Conservation (phyloP, 495 filamentous ascomycete genomes). For the Penicillium roqueforti region DNA sequence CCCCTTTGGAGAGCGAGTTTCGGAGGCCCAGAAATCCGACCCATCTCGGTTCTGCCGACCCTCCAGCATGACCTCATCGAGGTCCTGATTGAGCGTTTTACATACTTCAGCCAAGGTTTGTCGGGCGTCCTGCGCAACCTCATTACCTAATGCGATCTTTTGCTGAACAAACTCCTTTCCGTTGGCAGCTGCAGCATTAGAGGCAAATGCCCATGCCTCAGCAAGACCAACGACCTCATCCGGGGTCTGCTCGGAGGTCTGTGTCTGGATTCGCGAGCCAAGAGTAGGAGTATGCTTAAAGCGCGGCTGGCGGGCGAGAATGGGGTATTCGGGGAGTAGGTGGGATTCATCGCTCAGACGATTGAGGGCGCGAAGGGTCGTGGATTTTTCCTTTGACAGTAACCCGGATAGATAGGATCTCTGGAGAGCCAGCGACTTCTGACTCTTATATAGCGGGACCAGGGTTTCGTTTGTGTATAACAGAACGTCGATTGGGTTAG, state of each 20-base stretch:
- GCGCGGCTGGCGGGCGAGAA: slow-evolving; percentile 43
- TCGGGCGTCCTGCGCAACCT: slow-evolving; percentile 30
- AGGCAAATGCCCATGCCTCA: slow-evolving; percentile 50
- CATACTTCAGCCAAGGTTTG: slow-evolving; percentile 34
- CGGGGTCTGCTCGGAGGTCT: slow-evolving; percentile 12
- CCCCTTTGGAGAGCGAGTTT: slow-evolving; percentile 27
- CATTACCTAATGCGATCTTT: slow-evolving; percentile 31
- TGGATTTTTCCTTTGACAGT: slow-evolving; percentile 56
- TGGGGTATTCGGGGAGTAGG: slow-evolving; percentile 59
- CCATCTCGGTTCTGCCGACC: slow-evolving; percentile 15
- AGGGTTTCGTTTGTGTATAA: slow-evolving; percentile 57
- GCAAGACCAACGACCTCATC: slow-evolving; percentile 37
- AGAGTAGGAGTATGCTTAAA: slow-evolving; percentile 40
- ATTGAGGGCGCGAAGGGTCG: slow-evolving; percentile 51
- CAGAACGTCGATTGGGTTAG: slow-evolving; percentile 33
- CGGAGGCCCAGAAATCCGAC: slow-evolving; percentile 37
- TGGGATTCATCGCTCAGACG: slow-evolving; percentile 67
- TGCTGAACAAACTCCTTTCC: slow-evolving; percentile 38
- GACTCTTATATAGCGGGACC: slow-evolving; percentile 52
- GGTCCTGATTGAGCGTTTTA: slow-evolving; percentile 34
- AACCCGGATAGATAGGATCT: slow-evolving; percentile 57
- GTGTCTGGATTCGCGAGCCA: slow-evolving; percentile 19
- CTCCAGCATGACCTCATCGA: slow-evolving; percentile 23
- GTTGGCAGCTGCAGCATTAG: slow-evolving; percentile 34
- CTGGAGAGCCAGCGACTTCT: slow-evolving; percentile 60